Evolutionary conservation across 1,284 basidiomycete species (phyloP).

Genomic region (Schizophyllum commune): DNA sequence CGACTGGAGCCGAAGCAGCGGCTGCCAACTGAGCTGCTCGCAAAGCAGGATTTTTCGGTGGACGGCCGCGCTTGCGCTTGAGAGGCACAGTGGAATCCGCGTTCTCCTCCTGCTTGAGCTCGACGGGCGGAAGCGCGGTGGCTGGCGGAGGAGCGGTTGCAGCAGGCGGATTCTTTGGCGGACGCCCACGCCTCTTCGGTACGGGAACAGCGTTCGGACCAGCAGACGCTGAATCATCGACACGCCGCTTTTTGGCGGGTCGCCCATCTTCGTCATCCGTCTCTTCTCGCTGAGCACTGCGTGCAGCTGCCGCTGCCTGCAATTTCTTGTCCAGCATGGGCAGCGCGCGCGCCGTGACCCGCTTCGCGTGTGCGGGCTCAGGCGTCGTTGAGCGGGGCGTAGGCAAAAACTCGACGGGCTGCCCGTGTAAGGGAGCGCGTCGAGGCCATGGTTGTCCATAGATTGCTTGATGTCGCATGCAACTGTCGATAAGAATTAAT

Average conservation of each 20-base stretch:
- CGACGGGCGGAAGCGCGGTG: no score
- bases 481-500: constrained; percentile 32
- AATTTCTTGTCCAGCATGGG: constrained; percentile 40
- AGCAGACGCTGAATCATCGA: constrained; percentile 1
- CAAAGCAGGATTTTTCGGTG: background rate
- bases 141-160: no score
- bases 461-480: constrained; percentile 69
- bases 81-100: no score
- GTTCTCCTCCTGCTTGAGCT: no score
- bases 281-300: constrained; percentile 21
- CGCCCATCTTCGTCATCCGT: constrained; percentile 27
- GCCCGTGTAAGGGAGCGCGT: constrained; percentile 44
- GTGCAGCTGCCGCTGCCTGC: constrained; percentile 19
- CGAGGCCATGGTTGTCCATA: constrained; percentile 64
- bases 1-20: constrained; percentile 1
- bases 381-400: constrained; percentile 33
- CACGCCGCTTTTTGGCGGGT: constrained; percentile 31
- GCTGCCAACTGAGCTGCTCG: background rate
- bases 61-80: background rate
- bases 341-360: constrained; percentile 26
- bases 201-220: no score
- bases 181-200: no score
- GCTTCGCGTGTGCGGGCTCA: constrained; percentile 36
- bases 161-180: no score
- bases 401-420: constrained; percentile 27